Percentiles rank a stretch among this genome's conserved stretches.
Evolutionary conservation across 108 stramenopile species (phyloP).

Genomic region (Mediolabrus comicus): DNA sequence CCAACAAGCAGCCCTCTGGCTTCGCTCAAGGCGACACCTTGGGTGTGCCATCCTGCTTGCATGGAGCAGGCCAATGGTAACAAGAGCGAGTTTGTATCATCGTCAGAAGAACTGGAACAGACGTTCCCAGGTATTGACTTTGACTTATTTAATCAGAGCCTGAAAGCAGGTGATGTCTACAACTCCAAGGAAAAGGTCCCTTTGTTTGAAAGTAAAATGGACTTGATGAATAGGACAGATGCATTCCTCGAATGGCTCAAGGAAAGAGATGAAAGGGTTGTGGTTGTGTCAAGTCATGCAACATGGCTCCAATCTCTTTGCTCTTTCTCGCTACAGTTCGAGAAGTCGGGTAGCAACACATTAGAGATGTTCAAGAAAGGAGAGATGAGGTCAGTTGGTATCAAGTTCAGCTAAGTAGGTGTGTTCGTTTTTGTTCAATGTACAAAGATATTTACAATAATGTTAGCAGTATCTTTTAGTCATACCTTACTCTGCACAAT

Average conservation of each 20-base stretch:
- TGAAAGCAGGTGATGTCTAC: conserved; percentile 16
- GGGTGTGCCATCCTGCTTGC: conserved; percentile 38
- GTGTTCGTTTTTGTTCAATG: neutral
- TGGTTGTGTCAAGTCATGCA: conserved; percentile 53
- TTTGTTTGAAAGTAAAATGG: conserved; percentile 42
- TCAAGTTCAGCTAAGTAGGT: conserved; percentile 35
- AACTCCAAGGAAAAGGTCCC: conserved; percentile 24
- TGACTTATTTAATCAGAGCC: conserved; percentile 12
- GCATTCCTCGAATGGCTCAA: conserved; percentile 40
- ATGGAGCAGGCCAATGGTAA: conserved; percentile 50
- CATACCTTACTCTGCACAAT: neutral
- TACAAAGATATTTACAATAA: neutral
- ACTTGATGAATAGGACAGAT: conserved; percentile 41
- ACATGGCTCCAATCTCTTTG: conserved; percentile 50
- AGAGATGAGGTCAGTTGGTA: conserved; percentile 69
- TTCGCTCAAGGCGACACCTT: conserved; percentile 32
- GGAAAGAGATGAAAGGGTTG: conserved; percentile 44
- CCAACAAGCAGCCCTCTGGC: conserved; percentile 22
- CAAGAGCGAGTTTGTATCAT: conserved; percentile 38
- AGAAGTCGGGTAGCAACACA: conserved; percentile 64
- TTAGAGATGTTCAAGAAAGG: conserved; percentile 77
- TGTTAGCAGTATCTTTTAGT: neutral
- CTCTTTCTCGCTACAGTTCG: conserved; percentile 36
- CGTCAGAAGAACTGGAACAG: conserved; percentile 18
- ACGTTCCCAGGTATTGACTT: conserved; percentile 40